Evolutionary conservation across 75 land plant genomes (phyloP), one percentile per base, ranked within the genome.

Genomic region (Isoetes taiwanensis): DNA sequence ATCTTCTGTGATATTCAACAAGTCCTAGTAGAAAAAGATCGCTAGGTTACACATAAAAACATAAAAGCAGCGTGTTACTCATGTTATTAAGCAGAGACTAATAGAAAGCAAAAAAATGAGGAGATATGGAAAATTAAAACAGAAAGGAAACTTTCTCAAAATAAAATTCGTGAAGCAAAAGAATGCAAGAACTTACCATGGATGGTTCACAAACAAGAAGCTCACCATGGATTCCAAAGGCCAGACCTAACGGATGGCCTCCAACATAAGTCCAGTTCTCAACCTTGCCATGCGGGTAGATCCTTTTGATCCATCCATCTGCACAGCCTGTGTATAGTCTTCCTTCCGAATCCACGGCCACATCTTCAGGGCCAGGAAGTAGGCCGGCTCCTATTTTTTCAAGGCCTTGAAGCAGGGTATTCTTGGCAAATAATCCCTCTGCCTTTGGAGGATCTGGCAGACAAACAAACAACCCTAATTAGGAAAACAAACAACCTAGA

Each of bases 241-340:
- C 65, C 34, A 86, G 32, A 39, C 91, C 91, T 0, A 79, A 68
- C 19, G 72, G 57, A 5, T 59, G 10, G 11, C 78, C 66, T 5
- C 59, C 70, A 0, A 77, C 37, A 38, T 54, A 2, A 29, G 31
- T 65, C 86, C 83, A 86, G 33, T 82, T 54, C 42, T 77, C 71
- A 62, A 76, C 80, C 0, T 62, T 43, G 0, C 79, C 79, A 30
- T 71, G 65, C 32, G 19, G 30, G 32, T 3, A 28, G 62, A 80
- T 57, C 31, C 59, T 64, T 67, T 70, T 84, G 39, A 84, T 73
- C 84, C 84, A 84, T 6, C 89, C 89, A 60, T 84, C 89, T 31
- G 71, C 58, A 10, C 74, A 75, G 1, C 76, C 76, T 1, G 83
- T 73, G 42, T 75, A 78, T 38, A 84, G 26, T 26, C 31, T 3